A percentile compares a stretch with the other conserved stretches of the same genome.
phyloP scores from a whole-genome alignment of 768 basidiomycete genomes.

The Russula compacta region DNA sequence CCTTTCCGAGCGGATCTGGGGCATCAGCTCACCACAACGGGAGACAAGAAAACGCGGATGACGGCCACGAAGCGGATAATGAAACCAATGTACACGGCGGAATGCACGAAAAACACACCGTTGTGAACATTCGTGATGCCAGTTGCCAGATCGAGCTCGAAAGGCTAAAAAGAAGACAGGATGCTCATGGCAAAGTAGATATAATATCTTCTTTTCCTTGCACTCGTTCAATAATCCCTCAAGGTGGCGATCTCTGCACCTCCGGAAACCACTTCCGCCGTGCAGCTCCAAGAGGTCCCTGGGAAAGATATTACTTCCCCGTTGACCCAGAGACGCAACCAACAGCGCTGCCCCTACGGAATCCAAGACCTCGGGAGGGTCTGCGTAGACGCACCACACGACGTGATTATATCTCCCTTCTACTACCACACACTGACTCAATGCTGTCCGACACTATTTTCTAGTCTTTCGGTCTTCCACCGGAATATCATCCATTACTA shows the following conservation, averaged over 20 bases:
- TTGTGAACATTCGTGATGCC: not conserved
- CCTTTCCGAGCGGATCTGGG: not conserved
- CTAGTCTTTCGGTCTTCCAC: not conserved
- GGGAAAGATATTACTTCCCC: not conserved
- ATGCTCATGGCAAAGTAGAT: not conserved
- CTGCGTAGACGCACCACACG: slow-evolving; percentile 10
- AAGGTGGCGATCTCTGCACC: not conserved
- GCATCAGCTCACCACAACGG: not conserved
- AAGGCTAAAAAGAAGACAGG: not conserved
- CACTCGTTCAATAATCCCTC: not conserved
- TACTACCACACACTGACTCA: not conserved
- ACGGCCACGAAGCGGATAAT: not conserved
- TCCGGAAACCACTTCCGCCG: not conserved
- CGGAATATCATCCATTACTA: not conserved
- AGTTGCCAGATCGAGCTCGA: not conserved
- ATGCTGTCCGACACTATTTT: not conserved
- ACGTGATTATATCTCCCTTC: not conserved
- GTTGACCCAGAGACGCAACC: not conserved
- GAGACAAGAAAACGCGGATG: not conserved
- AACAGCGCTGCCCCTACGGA: not conserved
- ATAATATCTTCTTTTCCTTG: not conserved
- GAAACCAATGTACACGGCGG: not conserved
- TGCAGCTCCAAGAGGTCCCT: too few relatives aligned
- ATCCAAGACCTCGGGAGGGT: not conserved
- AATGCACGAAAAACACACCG: not conserved